Percentiles rank a stretch among this genome's conserved stretches.
phyloP scores from a whole-genome alignment of 768 basidiomycete genomes.

The Scleroderma bovista region DNA sequence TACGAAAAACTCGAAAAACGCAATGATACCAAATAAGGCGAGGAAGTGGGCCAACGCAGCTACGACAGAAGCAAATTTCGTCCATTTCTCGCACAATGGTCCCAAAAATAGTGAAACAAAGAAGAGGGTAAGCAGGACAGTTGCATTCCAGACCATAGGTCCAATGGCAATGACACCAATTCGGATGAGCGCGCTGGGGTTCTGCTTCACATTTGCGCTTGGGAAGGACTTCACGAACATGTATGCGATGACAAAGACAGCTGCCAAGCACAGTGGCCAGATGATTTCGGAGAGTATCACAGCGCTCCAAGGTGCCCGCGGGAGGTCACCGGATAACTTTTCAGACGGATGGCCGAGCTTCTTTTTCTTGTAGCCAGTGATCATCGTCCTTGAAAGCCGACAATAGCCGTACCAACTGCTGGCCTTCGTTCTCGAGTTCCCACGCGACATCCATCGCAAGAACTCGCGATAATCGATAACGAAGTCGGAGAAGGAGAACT shows the following conservation, averaged over 20 bases:
- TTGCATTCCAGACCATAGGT: conserved; percentile 93
- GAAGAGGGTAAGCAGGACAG: conserved; percentile 79
- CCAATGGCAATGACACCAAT: conserved; percentile 87
- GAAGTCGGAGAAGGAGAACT: conserved; percentile 95
- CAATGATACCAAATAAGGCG: conserved; percentile 75
- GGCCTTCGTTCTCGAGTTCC: conserved; percentile 92
- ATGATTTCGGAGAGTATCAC: conserved; percentile 83
- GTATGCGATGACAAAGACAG: conserved; percentile 77
- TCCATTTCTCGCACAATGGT: conserved; percentile 80
- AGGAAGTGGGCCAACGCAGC: conserved; percentile 86
- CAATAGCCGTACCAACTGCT: conserved; percentile 99
- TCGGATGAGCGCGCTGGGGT: conserved; percentile 84
- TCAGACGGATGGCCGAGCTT: conserved; percentile 96
- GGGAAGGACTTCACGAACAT: conserved; percentile 95
- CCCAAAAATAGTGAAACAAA: conserved; percentile 90
- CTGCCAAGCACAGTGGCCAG: conserved; percentile 70
- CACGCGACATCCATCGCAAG: conserved; percentile 98
- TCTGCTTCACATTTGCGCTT: conserved; percentile 48
- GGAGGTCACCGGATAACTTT: conserved; percentile 91
- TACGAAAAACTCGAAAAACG: conserved; percentile 96
- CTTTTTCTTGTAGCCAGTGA: conserved; percentile 99
- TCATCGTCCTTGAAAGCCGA: conserved; percentile 92
- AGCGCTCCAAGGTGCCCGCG: conserved; percentile 82
- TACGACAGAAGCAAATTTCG: conserved; percentile 87
- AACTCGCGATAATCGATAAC: conserved; percentile 99